Percentiles rank a stretch among this genome's conserved stretches.
phyloP scores from a whole-genome alignment of 2,329 filamentous ascomycete species.

The Cryphonectria parasitica region DNA sequence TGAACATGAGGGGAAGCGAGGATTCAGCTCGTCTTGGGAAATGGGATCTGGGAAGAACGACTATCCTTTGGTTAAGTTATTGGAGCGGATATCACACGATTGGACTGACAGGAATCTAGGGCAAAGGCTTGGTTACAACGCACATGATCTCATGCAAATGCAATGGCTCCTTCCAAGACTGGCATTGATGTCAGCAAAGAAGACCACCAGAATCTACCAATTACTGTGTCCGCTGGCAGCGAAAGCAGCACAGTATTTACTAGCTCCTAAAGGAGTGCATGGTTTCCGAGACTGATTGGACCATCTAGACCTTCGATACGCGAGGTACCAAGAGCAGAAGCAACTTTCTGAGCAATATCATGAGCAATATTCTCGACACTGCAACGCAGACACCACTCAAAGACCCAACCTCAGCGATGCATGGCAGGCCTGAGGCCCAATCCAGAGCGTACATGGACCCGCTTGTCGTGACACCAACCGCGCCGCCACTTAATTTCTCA shows the following conservation, averaged over 20 bases:
- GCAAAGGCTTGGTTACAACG: background rate
- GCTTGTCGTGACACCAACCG: background rate
- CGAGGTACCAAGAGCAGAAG: background rate
- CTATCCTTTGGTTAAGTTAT: background rate
- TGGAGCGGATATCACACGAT: background rate
- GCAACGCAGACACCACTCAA: background rate
- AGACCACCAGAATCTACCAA: background rate
- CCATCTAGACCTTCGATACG: background rate
- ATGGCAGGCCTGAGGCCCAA: background rate
- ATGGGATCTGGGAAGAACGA: background rate
- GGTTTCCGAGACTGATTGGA: background rate
- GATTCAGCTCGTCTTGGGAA: background rate
- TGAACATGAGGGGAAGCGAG: background rate
- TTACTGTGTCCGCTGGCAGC: background rate
- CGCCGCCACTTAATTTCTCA: background rate
- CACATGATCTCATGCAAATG: background rate
- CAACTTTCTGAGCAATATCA: background rate
- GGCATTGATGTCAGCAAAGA: background rate
- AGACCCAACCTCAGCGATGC: background rate
- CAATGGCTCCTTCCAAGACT: conserved; percentile 1
- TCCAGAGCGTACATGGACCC: background rate
- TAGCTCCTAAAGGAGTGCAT: background rate
- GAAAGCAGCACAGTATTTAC: background rate
- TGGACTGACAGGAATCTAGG: background rate
- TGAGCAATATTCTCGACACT: background rate